Base-by-base conservation (phyloP, 495 filamentous ascomycete genomes). In the Saxispiralis lemnorum region DNA sequence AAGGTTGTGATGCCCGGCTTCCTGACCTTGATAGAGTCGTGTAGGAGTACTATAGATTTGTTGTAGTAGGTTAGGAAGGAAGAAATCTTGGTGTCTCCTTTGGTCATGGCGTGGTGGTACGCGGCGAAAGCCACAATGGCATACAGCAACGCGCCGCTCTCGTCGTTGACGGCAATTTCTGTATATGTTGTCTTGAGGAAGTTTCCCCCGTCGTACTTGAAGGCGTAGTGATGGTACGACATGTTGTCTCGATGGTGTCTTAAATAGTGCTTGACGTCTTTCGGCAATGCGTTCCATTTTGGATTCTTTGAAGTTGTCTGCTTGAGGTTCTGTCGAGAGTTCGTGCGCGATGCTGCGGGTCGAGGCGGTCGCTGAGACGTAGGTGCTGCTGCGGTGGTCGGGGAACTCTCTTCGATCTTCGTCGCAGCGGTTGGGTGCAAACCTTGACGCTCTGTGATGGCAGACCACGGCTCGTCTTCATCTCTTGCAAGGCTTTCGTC, bases 61-160 rank as follows among this genome's bases (percentile, higher is more conserved):
- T 93, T 84, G 63, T 96, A 95, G 57, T 86, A 93, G 46, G 77
- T 72, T 20, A 97, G 64, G 56, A 97, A 97, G 35, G 78, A 75
- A 44, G 78, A 72, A 14, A 94, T 75, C 45, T 73, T 75, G 11
- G 79, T 83, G 35, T 73, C 71, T 21, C 32, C 34, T 35, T 72
- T 70, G 31, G 66, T 67, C 46, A 95, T 57, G 15, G 79, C 79
- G 47, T 81, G 68, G 51, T 88, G 86, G 57, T 93, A 97, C 13
- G 87, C 84, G 0, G 88, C 66, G 56, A 93, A 96, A 19, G 80
- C 86, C n/a, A 83, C 82, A 13, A 96, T 67, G 0, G 86, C 89
- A 57, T 93, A 81, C 30, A 94, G 64, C 11, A 97, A 69, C 14
- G 88, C 79, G 18, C 39, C 15, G 38, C 45, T 52, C 38, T 94